phyloP scores from a whole-genome alignment of 495 filamentous ascomycete genomes.

The Entonaema liquescens region DNA sequence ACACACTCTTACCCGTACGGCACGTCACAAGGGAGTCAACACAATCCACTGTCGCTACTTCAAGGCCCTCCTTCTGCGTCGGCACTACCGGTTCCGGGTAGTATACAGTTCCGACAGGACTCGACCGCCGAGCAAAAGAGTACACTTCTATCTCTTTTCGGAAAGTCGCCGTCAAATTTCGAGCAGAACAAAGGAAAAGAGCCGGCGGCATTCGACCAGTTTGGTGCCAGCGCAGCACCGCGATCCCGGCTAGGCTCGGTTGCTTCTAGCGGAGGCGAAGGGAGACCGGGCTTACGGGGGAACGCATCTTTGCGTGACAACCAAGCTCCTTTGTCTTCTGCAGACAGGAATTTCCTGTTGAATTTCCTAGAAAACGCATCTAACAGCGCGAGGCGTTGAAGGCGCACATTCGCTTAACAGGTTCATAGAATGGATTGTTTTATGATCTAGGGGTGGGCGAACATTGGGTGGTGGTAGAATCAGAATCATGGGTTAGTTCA shows the following conservation, averaged over 20 bases:
- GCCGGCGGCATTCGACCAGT: conserved; percentile 46
- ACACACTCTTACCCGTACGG: conserved; percentile 41
- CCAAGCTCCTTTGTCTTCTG: conserved; percentile 67
- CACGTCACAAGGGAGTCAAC: conserved; percentile 18
- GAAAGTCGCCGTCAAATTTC: conserved; percentile 61
- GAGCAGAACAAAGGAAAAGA: conserved; percentile 57
- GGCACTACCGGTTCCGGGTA: conserved; percentile 37
- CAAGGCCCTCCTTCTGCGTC: conserved; percentile 46
- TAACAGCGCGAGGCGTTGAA: conserved; percentile 28
- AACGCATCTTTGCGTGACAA: conserved; percentile 54
- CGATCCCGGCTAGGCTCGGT: conserved; percentile 54
- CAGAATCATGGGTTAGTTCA: background rate
- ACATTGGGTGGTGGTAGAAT: background rate
- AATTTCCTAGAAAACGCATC: conserved; percentile 69
- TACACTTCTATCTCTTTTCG: conserved; percentile 74
- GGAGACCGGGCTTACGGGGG: conserved; percentile 39
- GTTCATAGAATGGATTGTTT: background rate
- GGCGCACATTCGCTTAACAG: background rate
- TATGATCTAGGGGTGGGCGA: conserved; percentile 1
- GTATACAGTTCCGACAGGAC: conserved; percentile 39
- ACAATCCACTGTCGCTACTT: conserved; percentile 47
- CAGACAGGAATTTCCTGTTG: conserved; percentile 79
- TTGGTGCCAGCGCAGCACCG: conserved; percentile 47
- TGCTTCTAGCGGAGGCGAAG: conserved; percentile 50
- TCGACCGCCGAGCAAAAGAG: conserved; percentile 69